phyloP scores from a whole-genome alignment of 176 grass and related monocot species.

The Thalia dealbata region DNA sequence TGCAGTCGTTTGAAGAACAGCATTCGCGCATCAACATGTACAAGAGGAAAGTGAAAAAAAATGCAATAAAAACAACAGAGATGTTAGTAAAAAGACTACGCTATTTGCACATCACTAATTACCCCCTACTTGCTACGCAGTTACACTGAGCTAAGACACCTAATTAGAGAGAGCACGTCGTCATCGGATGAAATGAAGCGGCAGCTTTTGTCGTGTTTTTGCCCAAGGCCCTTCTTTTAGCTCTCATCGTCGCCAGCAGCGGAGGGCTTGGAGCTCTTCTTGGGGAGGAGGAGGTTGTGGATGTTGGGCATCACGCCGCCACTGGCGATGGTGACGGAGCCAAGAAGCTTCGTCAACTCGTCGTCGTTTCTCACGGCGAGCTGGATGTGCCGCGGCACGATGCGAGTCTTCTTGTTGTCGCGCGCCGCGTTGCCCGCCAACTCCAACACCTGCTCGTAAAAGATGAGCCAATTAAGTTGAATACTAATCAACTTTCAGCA shows the following conservation, averaged over 20 bases:
- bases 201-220: neutral
- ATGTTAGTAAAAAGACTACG: neutral
- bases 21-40: neutral
- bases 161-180: constrained; percentile 25
- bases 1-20: too few species aligned
- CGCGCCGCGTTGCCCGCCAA: constrained; percentile 87
- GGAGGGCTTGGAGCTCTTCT: constrained; percentile 76
- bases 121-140: neutral
- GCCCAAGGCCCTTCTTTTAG: neutral
- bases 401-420: constrained; percentile 96
- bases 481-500: neutral
- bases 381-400: constrained; percentile 97
- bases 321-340: constrained; percentile 86
- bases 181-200: neutral
- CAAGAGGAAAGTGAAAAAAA: too few species aligned
- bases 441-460: constrained; percentile 51
- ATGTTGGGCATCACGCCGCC: constrained; percentile 99
- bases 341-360: constrained; percentile 82
- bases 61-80: too few species aligned
- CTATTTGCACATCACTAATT: neutral
- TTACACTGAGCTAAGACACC: neutral
- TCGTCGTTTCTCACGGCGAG: constrained; percentile 93
- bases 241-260: constrained; percentile 15
- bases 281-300: constrained; percentile 93
- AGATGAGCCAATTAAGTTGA: neutral